Evolutionary conservation across 495 filamentous ascomycete genomes (phyloP).

Genomic region (Penicillium roqueforti): DNA sequence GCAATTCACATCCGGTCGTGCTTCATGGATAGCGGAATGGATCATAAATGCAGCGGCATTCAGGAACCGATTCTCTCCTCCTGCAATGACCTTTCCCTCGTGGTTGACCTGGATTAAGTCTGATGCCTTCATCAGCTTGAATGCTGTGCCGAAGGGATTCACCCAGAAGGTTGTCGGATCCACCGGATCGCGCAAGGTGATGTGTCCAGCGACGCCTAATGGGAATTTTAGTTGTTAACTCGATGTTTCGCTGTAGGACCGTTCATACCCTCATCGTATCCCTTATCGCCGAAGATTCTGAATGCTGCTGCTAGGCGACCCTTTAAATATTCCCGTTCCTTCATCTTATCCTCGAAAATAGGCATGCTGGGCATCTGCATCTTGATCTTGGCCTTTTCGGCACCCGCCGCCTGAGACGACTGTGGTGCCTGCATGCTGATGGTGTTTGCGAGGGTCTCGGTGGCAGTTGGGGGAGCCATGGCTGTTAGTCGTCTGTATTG

Average conservation of each 20-base stretch:
- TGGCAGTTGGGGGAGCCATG: constrained; percentile 33
- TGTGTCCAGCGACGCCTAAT: constrained; percentile 54
- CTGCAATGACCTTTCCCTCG: constrained; percentile 62
- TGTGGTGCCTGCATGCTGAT: constrained; percentile 19
- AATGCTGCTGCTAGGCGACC: constrained; percentile 63
- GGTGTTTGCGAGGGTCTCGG: constrained; percentile 23
- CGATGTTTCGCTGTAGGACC: neutral
- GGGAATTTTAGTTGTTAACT: neutral
- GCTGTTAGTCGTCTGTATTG: neutral
- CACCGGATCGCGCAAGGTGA: constrained; percentile 63
- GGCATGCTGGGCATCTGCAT: constrained; percentile 48
- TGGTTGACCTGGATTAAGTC: constrained; percentile 70
- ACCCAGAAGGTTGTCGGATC: constrained; percentile 72
- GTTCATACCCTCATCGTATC: constrained; percentile 55
- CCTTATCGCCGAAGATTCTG: constrained; percentile 64
- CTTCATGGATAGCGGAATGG: constrained; percentile 62
- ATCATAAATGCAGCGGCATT: constrained; percentile 70
- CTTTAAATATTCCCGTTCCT: constrained; percentile 64
- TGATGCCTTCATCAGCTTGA: constrained; percentile 62
- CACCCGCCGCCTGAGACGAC: constrained; percentile 26
- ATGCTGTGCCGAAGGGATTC: constrained; percentile 72
- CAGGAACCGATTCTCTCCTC: constrained; percentile 56
- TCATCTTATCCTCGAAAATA: constrained; percentile 55
- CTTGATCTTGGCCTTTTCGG: constrained; percentile 39
- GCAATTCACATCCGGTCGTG: constrained; percentile 66